Evolutionary conservation across 2,329 filamentous ascomycete genomes (phyloP).

Genomic region (Graphilbum ipis-grandicollis): DNA sequence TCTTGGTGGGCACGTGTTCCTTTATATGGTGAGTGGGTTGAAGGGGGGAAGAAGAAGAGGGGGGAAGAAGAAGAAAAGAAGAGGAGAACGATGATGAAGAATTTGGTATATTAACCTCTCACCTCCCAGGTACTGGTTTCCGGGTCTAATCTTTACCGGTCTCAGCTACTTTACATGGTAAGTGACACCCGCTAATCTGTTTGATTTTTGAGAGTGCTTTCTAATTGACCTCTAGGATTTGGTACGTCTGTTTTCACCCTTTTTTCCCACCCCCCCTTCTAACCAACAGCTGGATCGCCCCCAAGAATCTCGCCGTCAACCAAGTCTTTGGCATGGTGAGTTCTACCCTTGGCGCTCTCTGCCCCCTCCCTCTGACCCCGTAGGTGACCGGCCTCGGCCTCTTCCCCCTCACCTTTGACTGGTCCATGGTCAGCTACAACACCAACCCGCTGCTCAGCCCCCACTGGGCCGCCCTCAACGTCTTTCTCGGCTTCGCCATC

Average conservation of each 20-base stretch:
- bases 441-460: constrained; percentile 22
- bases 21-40: constrained; percentile 26
- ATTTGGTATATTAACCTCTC: no score
- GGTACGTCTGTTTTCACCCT: no score
- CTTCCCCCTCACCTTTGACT: constrained; percentile 49
- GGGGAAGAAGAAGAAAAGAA: no score
- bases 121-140: constrained; percentile 32
- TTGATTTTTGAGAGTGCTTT: neutral
- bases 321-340: constrained; percentile 44
- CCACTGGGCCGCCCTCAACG: constrained; percentile 28
- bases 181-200: constrained; percentile 15
- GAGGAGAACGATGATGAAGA: no score
- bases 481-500: constrained; percentile 21
- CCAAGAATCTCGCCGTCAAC: constrained; percentile 42
- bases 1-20: constrained; percentile 28
- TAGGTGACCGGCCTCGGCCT: constrained; percentile 37
- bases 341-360: neutral
- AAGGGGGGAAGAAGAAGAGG: no score
- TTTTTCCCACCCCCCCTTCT: no score
- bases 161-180: constrained; percentile 42
- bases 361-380: neutral
- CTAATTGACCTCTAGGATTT: neutral
- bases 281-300: constrained; percentile 45
- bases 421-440: constrained; percentile 38
- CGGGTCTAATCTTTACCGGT: constrained; percentile 44